A percentile compares a stretch with the other conserved stretches of the same genome.
Evolutionary conservation across 225 moss, liverwort and hornwort species (phyloP).

Genomic region (Pseudoscleropodium purum): DNA sequence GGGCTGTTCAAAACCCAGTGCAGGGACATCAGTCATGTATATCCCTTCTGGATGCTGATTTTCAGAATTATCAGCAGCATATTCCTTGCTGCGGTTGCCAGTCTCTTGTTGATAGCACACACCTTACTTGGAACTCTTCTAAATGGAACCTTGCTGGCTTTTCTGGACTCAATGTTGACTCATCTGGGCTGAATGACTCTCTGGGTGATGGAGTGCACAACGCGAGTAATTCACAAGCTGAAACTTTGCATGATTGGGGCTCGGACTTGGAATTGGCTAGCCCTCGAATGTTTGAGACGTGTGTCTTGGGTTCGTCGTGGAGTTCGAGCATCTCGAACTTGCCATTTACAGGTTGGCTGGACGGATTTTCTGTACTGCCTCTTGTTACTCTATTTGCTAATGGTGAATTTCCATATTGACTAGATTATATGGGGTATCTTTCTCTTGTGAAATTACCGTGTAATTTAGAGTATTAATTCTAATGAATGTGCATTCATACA

Average conservation of each 20-base stretch:
- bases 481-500: background rate
- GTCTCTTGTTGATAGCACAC: slow-evolving; percentile 32
- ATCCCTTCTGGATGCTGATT: slow-evolving; percentile 28
- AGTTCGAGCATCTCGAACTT: slow-evolving; percentile 61
- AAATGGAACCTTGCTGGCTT: slow-evolving; percentile 63
- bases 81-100: slow-evolving; percentile 28
- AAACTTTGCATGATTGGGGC: slow-evolving; percentile 89
- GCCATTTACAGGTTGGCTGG: slow-evolving; percentile 56
- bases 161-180: slow-evolving; percentile 53
- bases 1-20: slow-evolving; percentile 41
- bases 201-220: slow-evolving; percentile 38
- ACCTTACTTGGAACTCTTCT: slow-evolving; percentile 40
- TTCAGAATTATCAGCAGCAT: slow-evolving; percentile 43
- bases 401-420: background rate
- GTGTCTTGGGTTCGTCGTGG: slow-evolving; percentile 83
- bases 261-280: slow-evolving; percentile 90
- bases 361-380: background rate
- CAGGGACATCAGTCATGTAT: slow-evolving; percentile 46
- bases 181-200: slow-evolving; percentile 47
- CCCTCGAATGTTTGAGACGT: slow-evolving; percentile 82
- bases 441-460: background rate
- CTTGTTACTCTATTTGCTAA: background rate
- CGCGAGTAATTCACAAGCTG: slow-evolving; percentile 62
- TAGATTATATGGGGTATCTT: background rate
- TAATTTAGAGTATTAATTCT: background rate